phyloP scores from a whole-genome alignment of 108 stramenopile species.

The Cyclotella baltica region DNA sequence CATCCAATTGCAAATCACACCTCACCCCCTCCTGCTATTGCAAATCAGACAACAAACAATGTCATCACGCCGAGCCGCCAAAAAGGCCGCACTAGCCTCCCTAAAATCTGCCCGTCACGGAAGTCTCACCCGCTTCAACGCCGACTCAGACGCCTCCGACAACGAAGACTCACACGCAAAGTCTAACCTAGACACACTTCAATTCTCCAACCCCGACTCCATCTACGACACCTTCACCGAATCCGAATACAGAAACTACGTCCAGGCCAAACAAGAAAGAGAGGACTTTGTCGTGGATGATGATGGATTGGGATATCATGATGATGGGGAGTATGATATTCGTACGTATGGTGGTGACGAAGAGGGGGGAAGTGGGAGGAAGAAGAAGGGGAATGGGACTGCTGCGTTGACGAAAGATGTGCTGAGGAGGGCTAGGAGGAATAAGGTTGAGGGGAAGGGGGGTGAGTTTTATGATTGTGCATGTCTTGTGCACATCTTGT shows the following conservation, averaged over 20 bases:
- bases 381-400: constrained; percentile 41
- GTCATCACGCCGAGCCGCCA: constrained; percentile 17
- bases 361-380: constrained; percentile 1
- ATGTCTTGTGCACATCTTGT: neutral
- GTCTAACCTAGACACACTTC: constrained; percentile 29
- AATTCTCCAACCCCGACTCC: constrained; percentile 66
- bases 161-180: constrained; percentile 50
- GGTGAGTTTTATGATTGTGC: neutral
- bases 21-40: neutral
- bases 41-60: neutral
- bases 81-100: constrained; percentile 43
- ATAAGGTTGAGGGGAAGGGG: constrained; percentile 40
- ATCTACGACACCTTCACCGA: constrained; percentile 93
- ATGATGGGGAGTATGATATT: constrained; percentile 96
- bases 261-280: constrained; percentile 84
- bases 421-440: constrained; percentile 74
- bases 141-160: constrained; percentile 40
- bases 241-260: constrained; percentile 83
- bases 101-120: constrained; percentile 30
- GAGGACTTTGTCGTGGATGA: constrained; percentile 99
- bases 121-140: constrained; percentile 21
- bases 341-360: constrained; percentile 62
- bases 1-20: neutral
- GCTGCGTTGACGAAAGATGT: constrained; percentile 70
- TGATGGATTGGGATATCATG: constrained; percentile 96